Evolutionary conservation across 768 basidiomycete species (phyloP), one percentile per base, ranked within the genome.

Genomic region (Xerocomus brunneocitrinus): DNA sequence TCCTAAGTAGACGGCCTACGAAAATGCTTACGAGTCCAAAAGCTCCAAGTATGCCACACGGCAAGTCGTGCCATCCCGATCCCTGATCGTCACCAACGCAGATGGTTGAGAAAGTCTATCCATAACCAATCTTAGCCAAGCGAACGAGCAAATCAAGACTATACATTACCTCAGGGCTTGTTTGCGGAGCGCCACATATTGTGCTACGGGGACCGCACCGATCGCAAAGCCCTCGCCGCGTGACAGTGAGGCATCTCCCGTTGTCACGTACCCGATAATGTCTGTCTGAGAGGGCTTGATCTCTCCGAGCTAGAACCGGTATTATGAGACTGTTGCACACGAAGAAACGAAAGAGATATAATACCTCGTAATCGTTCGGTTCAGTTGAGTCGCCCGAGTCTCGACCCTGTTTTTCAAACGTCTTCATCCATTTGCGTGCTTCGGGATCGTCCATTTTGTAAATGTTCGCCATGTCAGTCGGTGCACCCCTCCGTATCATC

Each of bases 231-330:
- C 93, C 54, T 79, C 72, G 0, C 95, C 95, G 28, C 84, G 79
- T 0, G 83, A 77, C 8, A 98, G 76, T 2, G 94, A 95, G 65
- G 80, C 87, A 55, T 84, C 84, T 0, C 94, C 95, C 3, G 89
- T 85, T 0, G 92, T 91, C 19, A 93, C 77, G 62, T 89, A 90
- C 0, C 95, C 95, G 49, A 95, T 81, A 25, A 89, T 76, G 3
- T 70, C 64, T 3, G 72, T 65, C 44, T 74, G 63, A 2, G 72
- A 61, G 5, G 83, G 75, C 7, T 70, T 66, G 6, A 67, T 57
- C 54, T 76, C 72, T 12, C 76, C 76, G 4, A 83, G 62, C 84
- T 86, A 47, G 34, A 52, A 56, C 47, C 46, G n/a, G 8, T 3
- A 5, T 50, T 8, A 50, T 3, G 19, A 13, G n/a, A n/a, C n/a